A percentile compares a stretch with the other conserved stretches of the same genome.
phyloP scores from a whole-genome alignment of 108 stramenopile species.

The Pseudonitzschia pungens region DNA sequence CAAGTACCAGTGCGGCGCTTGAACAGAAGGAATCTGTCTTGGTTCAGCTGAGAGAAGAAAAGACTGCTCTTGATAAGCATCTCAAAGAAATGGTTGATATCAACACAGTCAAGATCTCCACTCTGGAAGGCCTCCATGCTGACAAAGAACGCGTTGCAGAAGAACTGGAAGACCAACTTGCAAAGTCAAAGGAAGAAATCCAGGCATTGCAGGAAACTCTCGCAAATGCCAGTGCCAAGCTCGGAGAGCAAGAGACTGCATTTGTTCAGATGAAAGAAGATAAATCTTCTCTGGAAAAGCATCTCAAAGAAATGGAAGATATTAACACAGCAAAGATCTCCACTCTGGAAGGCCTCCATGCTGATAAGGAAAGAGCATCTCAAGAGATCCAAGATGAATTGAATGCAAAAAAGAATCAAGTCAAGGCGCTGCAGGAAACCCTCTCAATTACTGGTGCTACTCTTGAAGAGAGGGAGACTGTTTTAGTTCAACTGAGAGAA shows the following conservation, averaged over 20 bases:
- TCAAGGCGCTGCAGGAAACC: background rate
- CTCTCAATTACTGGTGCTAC: too few relatives aligned
- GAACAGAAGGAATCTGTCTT: background rate
- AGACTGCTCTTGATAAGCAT: background rate
- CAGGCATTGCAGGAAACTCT: background rate
- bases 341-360: background rate
- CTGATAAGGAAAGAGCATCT: background rate
- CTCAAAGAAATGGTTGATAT: background rate
- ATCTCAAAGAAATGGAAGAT: slow-evolving; percentile 2
- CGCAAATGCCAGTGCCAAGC: background rate
- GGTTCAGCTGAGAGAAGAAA: background rate
- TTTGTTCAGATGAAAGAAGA: background rate
- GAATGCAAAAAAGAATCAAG: background rate
- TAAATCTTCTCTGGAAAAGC: background rate
- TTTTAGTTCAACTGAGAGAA: too few relatives aligned
- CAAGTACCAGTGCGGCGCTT: background rate
- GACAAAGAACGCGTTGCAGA: background rate
- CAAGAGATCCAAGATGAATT: background rate
- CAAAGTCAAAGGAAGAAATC: background rate
- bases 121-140: background rate
- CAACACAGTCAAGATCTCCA: background rate
- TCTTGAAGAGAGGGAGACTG: background rate
- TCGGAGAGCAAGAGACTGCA: background rate
- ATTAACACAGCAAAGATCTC: background rate
- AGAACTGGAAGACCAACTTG: background rate